Percentiles rank a stretch among this genome's conserved stretches.
Conservation (phyloP, 164 flowering plant species). For the Vitis cinerea region DNA sequence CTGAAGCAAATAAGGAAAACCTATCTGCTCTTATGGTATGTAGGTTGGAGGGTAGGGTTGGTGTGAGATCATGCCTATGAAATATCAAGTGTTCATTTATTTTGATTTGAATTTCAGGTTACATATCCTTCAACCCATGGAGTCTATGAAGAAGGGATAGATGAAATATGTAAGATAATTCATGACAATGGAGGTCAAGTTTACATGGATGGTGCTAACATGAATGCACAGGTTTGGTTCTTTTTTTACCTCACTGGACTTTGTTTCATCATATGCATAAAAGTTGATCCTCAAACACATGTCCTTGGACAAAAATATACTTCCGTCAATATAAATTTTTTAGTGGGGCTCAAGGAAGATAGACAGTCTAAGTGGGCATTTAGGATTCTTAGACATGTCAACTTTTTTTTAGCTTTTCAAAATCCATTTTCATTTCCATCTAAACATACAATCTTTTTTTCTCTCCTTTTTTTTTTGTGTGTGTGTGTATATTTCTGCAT, state of each 20-base stretch:
- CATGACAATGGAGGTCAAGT: conserved; percentile 99
- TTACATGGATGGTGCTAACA: conserved; percentile 99
- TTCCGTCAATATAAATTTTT: no score
- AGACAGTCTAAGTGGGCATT: no score
- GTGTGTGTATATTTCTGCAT: no score
- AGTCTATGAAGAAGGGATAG: conserved; percentile 97
- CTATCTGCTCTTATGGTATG: conserved; percentile 93
- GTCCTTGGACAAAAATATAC: no score
- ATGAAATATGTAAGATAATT: conserved; percentile 95
- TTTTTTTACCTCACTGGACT: neutral
- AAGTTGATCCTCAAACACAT: no score
- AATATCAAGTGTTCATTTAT: neutral
- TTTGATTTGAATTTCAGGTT: conserved; percentile 49
- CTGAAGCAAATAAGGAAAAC: conserved; percentile 80
- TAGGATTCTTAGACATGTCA: no score
- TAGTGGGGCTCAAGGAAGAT: no score
- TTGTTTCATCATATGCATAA: neutral
- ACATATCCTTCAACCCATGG: conserved; percentile 99
- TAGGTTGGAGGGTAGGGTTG: neutral
- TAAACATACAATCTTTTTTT: no score
- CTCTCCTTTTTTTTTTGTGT: no score
- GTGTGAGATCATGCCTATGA: neutral
- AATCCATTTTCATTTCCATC: no score
- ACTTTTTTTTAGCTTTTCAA: no score
- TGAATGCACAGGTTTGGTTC: conserved; percentile 93